A percentile compares a stretch with the other conserved stretches of the same genome.
Evolutionary conservation across 768 basidiomycete genomes (phyloP).

Genomic region (Russula ochroleuca): DNA sequence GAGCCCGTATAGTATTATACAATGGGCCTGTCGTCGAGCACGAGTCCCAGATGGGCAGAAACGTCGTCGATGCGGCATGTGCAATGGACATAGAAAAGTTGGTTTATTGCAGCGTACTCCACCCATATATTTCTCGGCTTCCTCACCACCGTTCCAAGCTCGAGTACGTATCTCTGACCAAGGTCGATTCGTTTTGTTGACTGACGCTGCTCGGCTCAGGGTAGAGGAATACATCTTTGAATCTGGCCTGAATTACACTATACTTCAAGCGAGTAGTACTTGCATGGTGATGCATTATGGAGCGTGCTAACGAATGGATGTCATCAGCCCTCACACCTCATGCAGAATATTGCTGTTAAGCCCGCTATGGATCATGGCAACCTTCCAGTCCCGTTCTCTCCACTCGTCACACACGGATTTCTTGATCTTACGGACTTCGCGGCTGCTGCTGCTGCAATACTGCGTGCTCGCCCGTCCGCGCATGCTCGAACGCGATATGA

Average conservation of each 20-base stretch:
- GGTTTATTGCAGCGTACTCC: conserved; percentile 25
- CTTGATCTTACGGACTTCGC: conserved; percentile 36
- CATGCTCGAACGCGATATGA: conserved; percentile 38
- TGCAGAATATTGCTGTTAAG: conserved; percentile 35
- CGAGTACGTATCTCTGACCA: conserved; percentile 15
- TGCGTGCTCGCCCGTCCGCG: conserved; percentile 30
- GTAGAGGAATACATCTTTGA: conserved; percentile 39
- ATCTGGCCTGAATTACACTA: conserved; percentile 38
- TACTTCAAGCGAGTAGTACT: conserved; percentile 32
- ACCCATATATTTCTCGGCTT: conserved; percentile 25
- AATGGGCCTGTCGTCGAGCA: conserved; percentile 21
- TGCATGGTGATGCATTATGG: no score
- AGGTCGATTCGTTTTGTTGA: background rate
- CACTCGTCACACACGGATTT: conserved; percentile 34
- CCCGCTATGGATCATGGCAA: conserved; percentile 14
- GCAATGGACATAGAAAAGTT: conserved; percentile 26
- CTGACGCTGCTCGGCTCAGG: conserved; percentile 21
- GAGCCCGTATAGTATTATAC: conserved; percentile 19
- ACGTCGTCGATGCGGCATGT: conserved; percentile 24
- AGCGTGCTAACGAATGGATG: background rate
- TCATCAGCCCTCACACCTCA: conserved; percentile 35
- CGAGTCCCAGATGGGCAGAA: conserved; percentile 25
- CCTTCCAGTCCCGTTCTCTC: conserved; percentile 30
- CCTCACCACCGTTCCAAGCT: conserved; percentile 25
- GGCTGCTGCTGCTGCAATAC: conserved; percentile 31